A percentile compares a stretch with the other conserved stretches of the same genome.
These are phyloP conservation scores for Drechslerella stenobrocha DNA, from an alignment of 2,329 filamentous ascomycete genomes.

Conservation along the genomic window DNA sequence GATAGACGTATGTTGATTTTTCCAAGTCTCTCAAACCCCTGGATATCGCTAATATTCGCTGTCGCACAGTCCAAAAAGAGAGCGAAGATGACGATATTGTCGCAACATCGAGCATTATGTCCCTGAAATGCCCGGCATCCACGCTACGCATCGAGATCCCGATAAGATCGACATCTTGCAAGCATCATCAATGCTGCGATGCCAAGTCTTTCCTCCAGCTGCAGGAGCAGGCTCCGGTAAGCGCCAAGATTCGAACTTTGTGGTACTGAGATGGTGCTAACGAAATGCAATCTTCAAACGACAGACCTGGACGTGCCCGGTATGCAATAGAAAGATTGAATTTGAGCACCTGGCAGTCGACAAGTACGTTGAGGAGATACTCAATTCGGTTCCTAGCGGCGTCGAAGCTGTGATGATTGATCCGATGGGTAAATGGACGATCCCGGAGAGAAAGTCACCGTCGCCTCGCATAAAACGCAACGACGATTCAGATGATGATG, in stretches of 20 bases:
- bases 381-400: conserved; percentile 70
- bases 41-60: background rate
- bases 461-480: conserved; percentile 38
- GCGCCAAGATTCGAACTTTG: background rate
- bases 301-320: conserved; percentile 85
- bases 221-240: conserved; percentile 81
- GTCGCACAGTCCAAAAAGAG: conserved; percentile 70
- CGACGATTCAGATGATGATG: conserved; percentile 18
- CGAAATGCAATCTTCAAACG: background rate
- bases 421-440: conserved; percentile 77
- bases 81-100: conserved; percentile 78
- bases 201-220: conserved; percentile 87
- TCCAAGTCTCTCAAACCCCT: background rate
- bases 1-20: conserved; percentile 69
- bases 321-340: conserved; percentile 80
- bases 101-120: conserved; percentile 83
- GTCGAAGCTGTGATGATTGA: conserved; percentile 88
- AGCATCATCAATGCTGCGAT: conserved; percentile 93
- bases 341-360: conserved; percentile 86
- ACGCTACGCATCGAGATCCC: conserved; percentile 79
- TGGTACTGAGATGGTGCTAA: background rate
- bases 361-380: conserved; percentile 87
- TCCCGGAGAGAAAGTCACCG: conserved; percentile 53
- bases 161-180: conserved; percentile 76
- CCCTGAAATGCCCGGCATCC: conserved; percentile 87